A percentile compares a stretch with the other conserved stretches of the same genome.
phyloP scores from a whole-genome alignment of 108 stramenopile species.

The Cylindrotheca fusiformis region DNA sequence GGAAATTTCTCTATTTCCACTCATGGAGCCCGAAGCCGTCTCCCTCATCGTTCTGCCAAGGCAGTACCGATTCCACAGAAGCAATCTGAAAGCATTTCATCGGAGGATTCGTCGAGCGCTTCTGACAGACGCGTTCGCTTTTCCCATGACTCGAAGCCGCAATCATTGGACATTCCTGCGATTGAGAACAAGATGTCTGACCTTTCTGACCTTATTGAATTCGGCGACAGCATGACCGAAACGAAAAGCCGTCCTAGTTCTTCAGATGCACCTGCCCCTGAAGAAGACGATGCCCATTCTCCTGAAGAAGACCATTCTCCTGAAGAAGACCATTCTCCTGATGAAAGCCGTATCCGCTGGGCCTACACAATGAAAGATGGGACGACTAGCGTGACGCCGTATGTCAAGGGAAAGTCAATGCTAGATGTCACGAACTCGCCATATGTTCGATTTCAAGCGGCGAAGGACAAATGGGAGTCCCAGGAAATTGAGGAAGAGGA shows the following conservation, averaged over 20 bases:
- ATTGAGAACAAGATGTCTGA: conserved; percentile 33
- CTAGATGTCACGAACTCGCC: conserved; percentile 26
- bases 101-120: background rate
- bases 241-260: background rate
- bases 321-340: background rate
- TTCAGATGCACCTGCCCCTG: background rate
- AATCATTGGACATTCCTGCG: conserved; percentile 25
- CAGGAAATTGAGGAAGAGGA: background rate
- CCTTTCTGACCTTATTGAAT: conserved; percentile 3
- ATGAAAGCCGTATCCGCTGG: background rate
- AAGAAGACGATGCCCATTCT: background rate
- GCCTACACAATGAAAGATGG: background rate
- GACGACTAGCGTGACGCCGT: conserved; percentile 22
- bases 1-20: conserved; percentile 31
- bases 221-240: background rate
- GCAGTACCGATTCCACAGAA: conserved; percentile 17
- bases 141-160: conserved; percentile 6
- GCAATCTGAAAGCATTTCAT: background rate
- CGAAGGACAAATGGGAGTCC: conserved; percentile 24
- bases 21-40: conserved; percentile 27
- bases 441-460: conserved; percentile 31
- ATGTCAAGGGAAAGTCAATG: conserved; percentile 5
- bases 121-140: conserved; percentile 34
- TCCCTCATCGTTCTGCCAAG: conserved; percentile 25
- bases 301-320: background rate